A percentile compares a stretch with the other conserved stretches of the same genome.
Evolutionary conservation across 768 basidiomycete genomes (phyloP).

Genomic region (Amanita rimosa): DNA sequence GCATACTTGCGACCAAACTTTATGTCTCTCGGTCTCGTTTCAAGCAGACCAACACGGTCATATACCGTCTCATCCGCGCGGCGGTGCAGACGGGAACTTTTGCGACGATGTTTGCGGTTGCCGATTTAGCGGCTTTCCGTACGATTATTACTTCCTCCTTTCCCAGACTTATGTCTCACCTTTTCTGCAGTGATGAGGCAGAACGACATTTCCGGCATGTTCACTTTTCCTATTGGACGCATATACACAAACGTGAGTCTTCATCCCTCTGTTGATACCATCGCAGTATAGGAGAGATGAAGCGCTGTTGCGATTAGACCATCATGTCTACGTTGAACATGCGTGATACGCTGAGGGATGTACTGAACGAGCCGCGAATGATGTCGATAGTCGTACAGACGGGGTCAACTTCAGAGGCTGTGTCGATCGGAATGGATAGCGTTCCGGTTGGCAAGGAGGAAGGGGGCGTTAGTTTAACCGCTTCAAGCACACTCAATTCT

Average conservation of each 20-base stretch:
- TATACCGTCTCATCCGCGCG: slow-evolving; percentile 7
- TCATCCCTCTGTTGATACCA: neutral
- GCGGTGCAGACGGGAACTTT: slow-evolving; percentile 9
- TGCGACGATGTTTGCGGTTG: slow-evolving; percentile 7
- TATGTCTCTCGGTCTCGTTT: slow-evolving; percentile 3
- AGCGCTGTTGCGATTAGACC: neutral
- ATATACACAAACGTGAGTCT: slow-evolving; percentile 8
- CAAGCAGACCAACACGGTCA: slow-evolving; percentile 6
- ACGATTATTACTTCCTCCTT: neutral
- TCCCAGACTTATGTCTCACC: neutral
- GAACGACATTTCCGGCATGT: slow-evolving; percentile 6
- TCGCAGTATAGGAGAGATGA: neutral
- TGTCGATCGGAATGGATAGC: too few species aligned
- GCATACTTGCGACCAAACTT: neutral
- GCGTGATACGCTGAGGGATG: neutral
- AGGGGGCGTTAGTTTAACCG: too few species aligned
- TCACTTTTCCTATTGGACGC: slow-evolving; percentile 7
- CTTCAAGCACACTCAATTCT: too few species aligned
- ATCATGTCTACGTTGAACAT: slow-evolving; percentile 8
- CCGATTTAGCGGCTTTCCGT: slow-evolving; percentile 7
- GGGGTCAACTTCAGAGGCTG: neutral
- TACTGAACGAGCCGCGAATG: neutral
- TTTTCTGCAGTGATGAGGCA: neutral
- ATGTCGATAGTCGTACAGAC: neutral
- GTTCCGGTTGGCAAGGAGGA: too few species aligned